Conservation (phyloP, 805 yeast genomes). For the Isabelozyma rhagii region DNA sequence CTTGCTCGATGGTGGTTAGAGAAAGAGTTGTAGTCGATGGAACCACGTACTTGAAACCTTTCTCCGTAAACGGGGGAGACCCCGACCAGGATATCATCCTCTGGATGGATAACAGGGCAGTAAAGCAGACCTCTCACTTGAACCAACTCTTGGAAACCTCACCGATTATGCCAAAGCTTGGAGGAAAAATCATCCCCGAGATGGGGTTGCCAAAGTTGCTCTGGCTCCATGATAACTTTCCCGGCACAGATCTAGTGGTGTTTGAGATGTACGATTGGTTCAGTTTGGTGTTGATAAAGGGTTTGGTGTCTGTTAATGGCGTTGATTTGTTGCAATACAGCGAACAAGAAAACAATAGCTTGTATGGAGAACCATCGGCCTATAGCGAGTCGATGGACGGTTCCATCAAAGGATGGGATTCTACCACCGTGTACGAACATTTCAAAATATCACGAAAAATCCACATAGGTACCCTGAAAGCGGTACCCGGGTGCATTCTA, state of each 20-base stretch:
- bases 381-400: constrained; percentile 48
- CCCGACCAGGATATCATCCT: constrained; percentile 43
- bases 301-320: constrained; percentile 3
- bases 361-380: constrained; percentile 1
- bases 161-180: constrained; percentile 20
- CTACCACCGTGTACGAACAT: constrained; percentile 13
- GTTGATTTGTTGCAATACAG: not conserved
- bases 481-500: constrained; percentile 8
- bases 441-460: constrained; percentile 17
- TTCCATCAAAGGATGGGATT: constrained; percentile 53
- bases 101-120: constrained; percentile 59
- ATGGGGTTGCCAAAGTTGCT: constrained; percentile 56
- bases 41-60: constrained; percentile 27
- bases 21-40: constrained; percentile 11
- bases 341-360: not conserved
- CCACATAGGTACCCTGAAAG: constrained; percentile 11
- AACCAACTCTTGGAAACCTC: constrained; percentile 18
- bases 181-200: constrained; percentile 51
- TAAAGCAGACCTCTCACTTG: constrained; percentile 25
- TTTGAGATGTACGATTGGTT: constrained; percentile 55
- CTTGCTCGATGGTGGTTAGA: constrained; percentile 57
- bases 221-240: constrained; percentile 28
- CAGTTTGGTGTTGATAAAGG: constrained; percentile 25
- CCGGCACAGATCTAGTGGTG: constrained; percentile 23
- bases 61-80: constrained; percentile 13